These are phyloP conservation scores for Fusarium tricinctum DNA, from an alignment of 2,329 filamentous ascomycete genomes.

Conservation along the genomic window DNA sequence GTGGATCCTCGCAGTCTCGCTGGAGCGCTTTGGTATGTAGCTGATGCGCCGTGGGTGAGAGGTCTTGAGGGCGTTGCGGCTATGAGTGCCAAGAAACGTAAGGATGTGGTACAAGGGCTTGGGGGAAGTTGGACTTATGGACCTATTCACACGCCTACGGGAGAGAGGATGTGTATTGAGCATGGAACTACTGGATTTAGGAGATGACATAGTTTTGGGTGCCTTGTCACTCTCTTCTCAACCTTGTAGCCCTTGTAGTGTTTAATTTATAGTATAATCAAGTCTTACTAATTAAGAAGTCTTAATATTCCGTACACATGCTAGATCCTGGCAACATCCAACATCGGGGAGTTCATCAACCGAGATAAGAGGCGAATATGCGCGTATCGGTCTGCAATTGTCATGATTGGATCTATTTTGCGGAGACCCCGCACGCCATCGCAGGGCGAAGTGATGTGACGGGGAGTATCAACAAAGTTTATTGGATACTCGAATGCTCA, in stretches of 20 bases:
- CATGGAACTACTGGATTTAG: slow-evolving; percentile 36
- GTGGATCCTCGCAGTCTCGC: slow-evolving; percentile 62
- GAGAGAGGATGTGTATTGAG: slow-evolving; percentile 40
- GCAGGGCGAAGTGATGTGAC: slow-evolving; percentile 38
- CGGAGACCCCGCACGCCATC: slow-evolving; percentile 49
- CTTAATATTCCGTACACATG: background rate
- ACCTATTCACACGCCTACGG: slow-evolving; percentile 30
- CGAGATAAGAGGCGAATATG: slow-evolving; percentile 8
- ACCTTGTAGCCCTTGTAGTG: too few relatives aligned
- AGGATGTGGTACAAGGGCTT: slow-evolving; percentile 28
- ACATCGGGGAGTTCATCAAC: slow-evolving; percentile 38
- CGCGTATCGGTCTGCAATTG: slow-evolving; percentile 38
- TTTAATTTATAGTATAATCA: background rate
- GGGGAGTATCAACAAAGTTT: slow-evolving; percentile 31
- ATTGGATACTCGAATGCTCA: slow-evolving; percentile 37
- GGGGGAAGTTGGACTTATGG: slow-evolving; percentile 41
- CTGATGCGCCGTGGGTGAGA: slow-evolving; percentile 38
- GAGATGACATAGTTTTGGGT: background rate
- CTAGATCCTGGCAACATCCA: slow-evolving; percentile 4
- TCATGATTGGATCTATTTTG: slow-evolving; percentile 33
- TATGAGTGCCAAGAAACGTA: slow-evolving; percentile 31
- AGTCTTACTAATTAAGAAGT: background rate
- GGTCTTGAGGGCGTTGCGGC: slow-evolving; percentile 37
- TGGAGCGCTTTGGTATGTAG: slow-evolving; percentile 60
- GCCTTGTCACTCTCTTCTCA: too few relatives aligned